Conservation (phyloP, 176 grass and related monocot species). For the Poa annua region DNA sequence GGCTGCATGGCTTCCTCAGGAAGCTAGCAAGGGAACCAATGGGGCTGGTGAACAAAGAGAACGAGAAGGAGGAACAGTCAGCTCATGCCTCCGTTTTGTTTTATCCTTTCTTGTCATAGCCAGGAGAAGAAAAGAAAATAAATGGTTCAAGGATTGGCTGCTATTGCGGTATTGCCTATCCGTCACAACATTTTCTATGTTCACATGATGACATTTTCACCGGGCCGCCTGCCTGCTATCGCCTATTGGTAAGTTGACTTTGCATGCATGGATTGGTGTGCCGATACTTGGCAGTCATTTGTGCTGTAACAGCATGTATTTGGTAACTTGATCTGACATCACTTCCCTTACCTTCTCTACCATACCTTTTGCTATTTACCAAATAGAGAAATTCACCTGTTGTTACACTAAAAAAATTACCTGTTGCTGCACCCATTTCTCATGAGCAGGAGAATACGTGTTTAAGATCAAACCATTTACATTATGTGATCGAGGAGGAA, state of each 20-base stretch:
- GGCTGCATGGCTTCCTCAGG: not conserved
- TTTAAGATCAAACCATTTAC: not conserved
- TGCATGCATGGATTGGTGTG: not conserved
- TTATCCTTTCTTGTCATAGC: not conserved
- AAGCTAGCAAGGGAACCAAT: no score
- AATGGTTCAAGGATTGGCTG: slow-evolving; percentile 17
- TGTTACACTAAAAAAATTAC: no score
- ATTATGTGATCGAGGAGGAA: not conserved
- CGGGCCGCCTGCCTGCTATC: not conserved
- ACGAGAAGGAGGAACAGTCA: not conserved
- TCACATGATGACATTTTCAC: not conserved
- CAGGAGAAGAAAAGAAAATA: not conserved
- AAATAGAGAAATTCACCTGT: not conserved
- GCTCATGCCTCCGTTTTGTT: not conserved
- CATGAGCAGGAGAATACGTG: not conserved
- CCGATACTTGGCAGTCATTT: not conserved
- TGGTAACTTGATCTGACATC: not conserved
- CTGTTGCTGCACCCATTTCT: not conserved
- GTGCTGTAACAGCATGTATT: not conserved
- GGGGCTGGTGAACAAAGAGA: slow-evolving; percentile 1
- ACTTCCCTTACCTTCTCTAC: not conserved
- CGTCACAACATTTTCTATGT: not conserved
- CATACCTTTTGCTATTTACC: not conserved
- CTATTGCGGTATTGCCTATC: not conserved
- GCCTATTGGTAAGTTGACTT: slow-evolving; percentile 29